phyloP scores from a whole-genome alignment of 73 alveolate genomes.

The Symbiodinium natans region DNA sequence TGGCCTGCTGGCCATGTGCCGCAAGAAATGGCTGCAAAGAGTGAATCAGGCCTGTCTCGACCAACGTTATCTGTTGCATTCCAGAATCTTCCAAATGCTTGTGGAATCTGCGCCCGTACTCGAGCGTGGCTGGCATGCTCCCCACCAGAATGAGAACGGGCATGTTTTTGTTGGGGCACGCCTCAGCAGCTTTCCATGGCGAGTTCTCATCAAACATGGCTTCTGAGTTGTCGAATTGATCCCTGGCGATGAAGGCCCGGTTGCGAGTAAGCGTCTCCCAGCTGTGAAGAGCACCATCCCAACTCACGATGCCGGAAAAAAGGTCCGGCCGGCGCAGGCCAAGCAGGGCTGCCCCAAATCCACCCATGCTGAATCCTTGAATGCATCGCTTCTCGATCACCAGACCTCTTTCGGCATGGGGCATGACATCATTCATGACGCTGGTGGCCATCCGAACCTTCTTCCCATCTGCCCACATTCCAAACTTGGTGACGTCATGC shows the following conservation, averaged over 20 bases:
- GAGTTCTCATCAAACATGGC: background rate
- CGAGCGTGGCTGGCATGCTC: background rate
- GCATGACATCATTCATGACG: background rate
- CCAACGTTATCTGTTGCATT: background rate
- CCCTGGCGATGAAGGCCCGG: background rate
- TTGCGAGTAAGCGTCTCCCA: background rate
- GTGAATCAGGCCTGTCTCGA: background rate
- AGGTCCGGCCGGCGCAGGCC: background rate
- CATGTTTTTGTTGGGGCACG: background rate
- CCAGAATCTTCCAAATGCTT: background rate
- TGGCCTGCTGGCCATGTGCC: background rate
- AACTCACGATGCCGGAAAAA: background rate
- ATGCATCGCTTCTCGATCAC: background rate
- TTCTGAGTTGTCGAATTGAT: background rate
- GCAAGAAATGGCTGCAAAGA: background rate
- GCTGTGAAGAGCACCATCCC: slow-evolving; percentile 37
- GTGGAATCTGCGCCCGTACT: background rate
- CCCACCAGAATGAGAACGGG: background rate
- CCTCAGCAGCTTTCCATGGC: slow-evolving; percentile 10
- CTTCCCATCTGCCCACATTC: slow-evolving; percentile 32
- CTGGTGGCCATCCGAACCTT: background rate
- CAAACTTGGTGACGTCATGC: background rate
- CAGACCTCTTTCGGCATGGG: background rate
- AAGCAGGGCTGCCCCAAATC: background rate
- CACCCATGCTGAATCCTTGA: slow-evolving; percentile 7